Conservation (phyloP, 2,329 filamentous ascomycete genomes). For the Neophaeococcomyces aloes region DNA sequence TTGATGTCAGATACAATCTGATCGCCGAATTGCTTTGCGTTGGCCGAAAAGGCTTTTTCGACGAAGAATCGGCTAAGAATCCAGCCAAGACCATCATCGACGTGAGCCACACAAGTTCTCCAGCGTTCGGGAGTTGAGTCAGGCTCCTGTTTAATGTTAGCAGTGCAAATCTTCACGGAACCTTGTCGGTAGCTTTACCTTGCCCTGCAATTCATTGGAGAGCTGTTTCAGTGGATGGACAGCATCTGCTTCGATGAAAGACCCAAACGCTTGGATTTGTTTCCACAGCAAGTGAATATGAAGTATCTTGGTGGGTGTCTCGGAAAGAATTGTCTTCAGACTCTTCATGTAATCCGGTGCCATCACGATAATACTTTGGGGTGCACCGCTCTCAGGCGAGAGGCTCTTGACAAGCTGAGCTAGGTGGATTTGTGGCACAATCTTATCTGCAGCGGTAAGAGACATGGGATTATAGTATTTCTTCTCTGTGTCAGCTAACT, state of each 20-base stretch:
- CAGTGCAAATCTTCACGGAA: neutral
- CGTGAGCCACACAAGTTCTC: conserved; percentile 51
- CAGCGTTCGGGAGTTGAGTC: conserved; percentile 54
- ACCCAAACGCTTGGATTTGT: conserved; percentile 43
- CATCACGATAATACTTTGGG: conserved; percentile 47
- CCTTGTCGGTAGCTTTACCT: conserved; percentile 22
- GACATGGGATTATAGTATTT: conserved; percentile 56
- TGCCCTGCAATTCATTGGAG: conserved; percentile 49
- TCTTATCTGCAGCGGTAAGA: conserved; percentile 43
- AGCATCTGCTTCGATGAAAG: conserved; percentile 48
- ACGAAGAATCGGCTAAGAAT: conserved; percentile 62
- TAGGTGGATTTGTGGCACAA: conserved; percentile 49
- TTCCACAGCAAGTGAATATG: conserved; percentile 58
- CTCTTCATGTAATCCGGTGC: conserved; percentile 52
- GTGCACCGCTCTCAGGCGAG: conserved; percentile 40
- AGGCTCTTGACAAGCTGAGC: conserved; percentile 43
- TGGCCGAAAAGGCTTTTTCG: conserved; percentile 52
- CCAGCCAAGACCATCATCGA: conserved; percentile 54
- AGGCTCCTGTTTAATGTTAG: conserved; percentile 33
- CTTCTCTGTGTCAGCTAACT: conserved; percentile 7
- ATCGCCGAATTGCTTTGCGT: conserved; percentile 56
- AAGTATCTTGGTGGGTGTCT: conserved; percentile 45
- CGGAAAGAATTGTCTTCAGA: conserved; percentile 45
- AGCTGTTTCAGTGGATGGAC: conserved; percentile 52
- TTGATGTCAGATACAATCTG: conserved; percentile 63